Conservation (phyloP, 345 rosid species). For the Cardamine resedifolia region DNA sequence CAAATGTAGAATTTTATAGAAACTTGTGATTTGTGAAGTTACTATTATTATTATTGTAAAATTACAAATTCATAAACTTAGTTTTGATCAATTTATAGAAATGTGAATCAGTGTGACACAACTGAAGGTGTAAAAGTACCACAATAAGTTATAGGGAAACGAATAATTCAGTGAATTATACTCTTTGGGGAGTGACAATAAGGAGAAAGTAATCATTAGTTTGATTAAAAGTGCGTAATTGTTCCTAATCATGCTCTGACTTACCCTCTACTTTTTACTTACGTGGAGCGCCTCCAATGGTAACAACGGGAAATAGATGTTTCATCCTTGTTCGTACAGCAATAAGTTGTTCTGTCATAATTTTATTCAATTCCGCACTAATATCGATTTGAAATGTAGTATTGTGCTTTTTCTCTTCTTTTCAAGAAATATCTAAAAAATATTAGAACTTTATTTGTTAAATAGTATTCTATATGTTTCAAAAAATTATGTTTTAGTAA, state of each 20-base stretch:
- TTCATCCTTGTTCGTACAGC: conserved; percentile 18
- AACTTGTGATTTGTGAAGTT: not conserved
- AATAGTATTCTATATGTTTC: too few species aligned
- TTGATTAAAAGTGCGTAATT: conserved; percentile 31
- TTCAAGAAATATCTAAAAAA: not conserved
- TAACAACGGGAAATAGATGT: not conserved
- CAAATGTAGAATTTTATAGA: not conserved
- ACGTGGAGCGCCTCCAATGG: conserved; percentile 30
- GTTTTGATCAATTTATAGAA: not conserved
- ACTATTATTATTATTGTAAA: not conserved
- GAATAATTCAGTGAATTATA: not conserved
- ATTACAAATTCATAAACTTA: not conserved
- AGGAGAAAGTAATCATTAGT: conserved; percentile 19
- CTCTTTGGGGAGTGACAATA: conserved; percentile 19
- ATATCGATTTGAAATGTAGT: not conserved
- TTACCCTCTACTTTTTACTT: conserved; percentile 16
- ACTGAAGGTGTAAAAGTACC: not conserved
- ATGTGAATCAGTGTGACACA: not conserved
- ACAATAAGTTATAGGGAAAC: not conserved
- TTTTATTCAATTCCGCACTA: conserved; percentile 23
- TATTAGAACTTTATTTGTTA: too few species aligned
- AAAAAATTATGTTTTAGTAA: too few species aligned
- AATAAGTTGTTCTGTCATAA: conserved; percentile 21
- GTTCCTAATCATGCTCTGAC: conserved; percentile 27
- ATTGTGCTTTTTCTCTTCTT: not conserved